Percentiles rank a stretch among this genome's conserved stretches.
Evolutionary conservation across 2,329 filamentous ascomycete species (phyloP).

Genomic region (Fusarium kyushuense): DNA sequence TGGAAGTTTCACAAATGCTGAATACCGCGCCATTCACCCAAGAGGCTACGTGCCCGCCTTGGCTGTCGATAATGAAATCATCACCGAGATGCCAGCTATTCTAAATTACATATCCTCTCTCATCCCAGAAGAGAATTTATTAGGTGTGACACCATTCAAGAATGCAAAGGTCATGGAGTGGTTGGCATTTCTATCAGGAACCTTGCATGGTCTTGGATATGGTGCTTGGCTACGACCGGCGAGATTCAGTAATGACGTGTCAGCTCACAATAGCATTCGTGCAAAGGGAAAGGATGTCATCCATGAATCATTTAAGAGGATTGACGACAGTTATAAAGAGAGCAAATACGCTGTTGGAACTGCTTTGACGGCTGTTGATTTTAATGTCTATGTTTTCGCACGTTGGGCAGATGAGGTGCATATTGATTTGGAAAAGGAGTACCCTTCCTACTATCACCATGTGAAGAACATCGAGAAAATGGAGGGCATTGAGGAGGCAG

Average conservation of each 20-base stretch:
- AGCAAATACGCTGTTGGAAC: slow-evolving; percentile 17
- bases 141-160: slow-evolving; percentile 39
- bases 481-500: neutral
- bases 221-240: slow-evolving; percentile 44
- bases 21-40: slow-evolving; percentile 50
- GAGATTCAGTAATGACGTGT: slow-evolving; percentile 45
- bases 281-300: slow-evolving; percentile 4
- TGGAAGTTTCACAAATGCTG: slow-evolving; percentile 47
- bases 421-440: slow-evolving; percentile 26
- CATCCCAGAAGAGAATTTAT: slow-evolving; percentile 29
- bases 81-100: slow-evolving; percentile 53
- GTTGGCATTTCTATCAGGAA: slow-evolving; percentile 51
- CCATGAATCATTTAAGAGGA: slow-evolving; percentile 10
- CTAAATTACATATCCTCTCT: slow-evolving; percentile 50
- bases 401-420: slow-evolving; percentile 26
- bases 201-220: slow-evolving; percentile 49
- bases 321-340: neutral
- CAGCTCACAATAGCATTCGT: neutral
- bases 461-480: slow-evolving; percentile 6
- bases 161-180: slow-evolving; percentile 50
- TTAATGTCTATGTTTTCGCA: slow-evolving; percentile 41
- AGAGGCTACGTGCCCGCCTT: slow-evolving; percentile 51
- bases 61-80: slow-evolving; percentile 43
- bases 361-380: slow-evolving; percentile 33
- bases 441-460: slow-evolving; percentile 4